Evolutionary conservation across 1,284 basidiomycete genomes (phyloP), one percentile per base, ranked within the genome.

Genomic region (Peniophora sp.): DNA sequence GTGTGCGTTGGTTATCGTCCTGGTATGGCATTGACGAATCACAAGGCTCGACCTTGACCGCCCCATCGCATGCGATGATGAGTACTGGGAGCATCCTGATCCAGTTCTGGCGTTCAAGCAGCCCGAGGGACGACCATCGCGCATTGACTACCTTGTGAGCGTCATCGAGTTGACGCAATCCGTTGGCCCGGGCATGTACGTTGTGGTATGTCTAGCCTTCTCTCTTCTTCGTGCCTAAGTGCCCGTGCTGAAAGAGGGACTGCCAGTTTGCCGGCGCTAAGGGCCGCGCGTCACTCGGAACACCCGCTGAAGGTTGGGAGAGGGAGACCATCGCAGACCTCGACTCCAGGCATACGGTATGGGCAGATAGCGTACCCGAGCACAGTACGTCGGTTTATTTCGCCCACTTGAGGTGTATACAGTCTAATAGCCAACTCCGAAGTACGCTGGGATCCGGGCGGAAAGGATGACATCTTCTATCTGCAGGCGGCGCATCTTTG

Each of bases 61-160:
- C 36, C 82, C 82, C 0, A 61, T 76, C 2, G 73, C 74, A 27
- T 77, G 81, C 35, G 78, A 83, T 52, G 83, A 86, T 62, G 80
- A 83, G 55, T 80, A 77, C 56, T 83, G 80, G 80, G 68, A 63
- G 46, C 59, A 62, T 50, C 63, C 69, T 0, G 67, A 73, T 43
- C 69, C 69, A 6, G 66, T 72, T 12, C 60, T 66, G 5, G 64
- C 63, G 1, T 74, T 73, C 59, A 63, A 65, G 52, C 72, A 74
- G 56, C 81, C 81, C 3, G 59, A 67, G 0, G 69, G 66, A 2
- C 67, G 67, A 52, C 71, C 74, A 2, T 71, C 74, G 2, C 59
- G 60, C 8, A 61, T 80, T 8, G 61, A 73, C 2, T 75, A 69
- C 49, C 81, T 82, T 62, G 71, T 74, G 41, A 70, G 73, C 49